phyloP scores from a whole-genome alignment of 2,329 filamentous ascomycete genomes.

The Hypoxylon sp. region DNA sequence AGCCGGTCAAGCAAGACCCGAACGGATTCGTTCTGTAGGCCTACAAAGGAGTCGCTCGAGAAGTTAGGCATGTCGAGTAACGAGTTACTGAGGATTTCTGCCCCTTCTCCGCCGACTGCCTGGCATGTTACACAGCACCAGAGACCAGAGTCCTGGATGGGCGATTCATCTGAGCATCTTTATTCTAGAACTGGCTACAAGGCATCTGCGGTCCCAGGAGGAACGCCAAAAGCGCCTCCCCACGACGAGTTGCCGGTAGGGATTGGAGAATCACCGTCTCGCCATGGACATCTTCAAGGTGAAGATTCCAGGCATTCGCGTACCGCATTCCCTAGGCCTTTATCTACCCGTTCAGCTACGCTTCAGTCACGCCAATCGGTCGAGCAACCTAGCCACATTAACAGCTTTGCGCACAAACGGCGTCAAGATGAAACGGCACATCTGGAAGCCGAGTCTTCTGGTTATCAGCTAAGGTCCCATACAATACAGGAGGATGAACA shows the following conservation, averaged over 20 bases:
- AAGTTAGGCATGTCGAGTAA: constrained; percentile 5
- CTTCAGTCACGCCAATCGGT: constrained; percentile 3
- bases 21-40: neutral
- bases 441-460: neutral
- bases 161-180: constrained; percentile 21
- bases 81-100: constrained; percentile 19
- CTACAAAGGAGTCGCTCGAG: neutral
- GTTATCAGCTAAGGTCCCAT: neutral
- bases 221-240: neutral
- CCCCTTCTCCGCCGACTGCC: constrained; percentile 33
- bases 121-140: constrained; percentile 35
- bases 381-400: neutral
- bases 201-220: neutral
- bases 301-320: neutral
- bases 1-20: constrained; percentile 3
- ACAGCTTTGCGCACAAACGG: neutral
- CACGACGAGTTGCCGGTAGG: neutral
- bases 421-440: neutral
- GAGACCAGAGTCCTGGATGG: constrained; percentile 22
- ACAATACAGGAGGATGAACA: neutral
- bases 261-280: constrained; percentile 1
- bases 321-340: constrained; percentile 11
- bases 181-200: constrained; percentile 8
- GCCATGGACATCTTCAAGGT: constrained; percentile 1
- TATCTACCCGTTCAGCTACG: constrained; percentile 6